Conservation (phyloP, 139 green algal genomes). For the Chlamydomonas sp. region DNA sequence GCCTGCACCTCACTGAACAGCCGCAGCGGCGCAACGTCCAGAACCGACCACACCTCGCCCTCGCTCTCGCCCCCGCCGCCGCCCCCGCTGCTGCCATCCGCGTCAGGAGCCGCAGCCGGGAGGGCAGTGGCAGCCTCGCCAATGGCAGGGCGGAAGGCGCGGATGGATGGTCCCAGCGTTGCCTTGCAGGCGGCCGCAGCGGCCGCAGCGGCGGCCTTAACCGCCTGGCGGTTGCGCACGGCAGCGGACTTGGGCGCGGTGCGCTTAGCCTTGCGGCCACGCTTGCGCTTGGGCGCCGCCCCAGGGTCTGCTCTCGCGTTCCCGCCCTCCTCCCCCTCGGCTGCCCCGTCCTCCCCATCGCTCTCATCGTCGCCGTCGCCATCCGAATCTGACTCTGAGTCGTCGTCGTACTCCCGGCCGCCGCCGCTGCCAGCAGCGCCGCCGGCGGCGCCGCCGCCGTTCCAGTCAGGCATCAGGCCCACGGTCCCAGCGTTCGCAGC, state of each 20-base stretch:
- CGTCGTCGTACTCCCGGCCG: neutral
- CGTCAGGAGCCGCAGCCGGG: neutral
- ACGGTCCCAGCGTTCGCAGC: no score
- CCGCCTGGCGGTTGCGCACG: neutral
- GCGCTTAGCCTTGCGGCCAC: neutral
- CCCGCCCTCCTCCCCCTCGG: neutral
- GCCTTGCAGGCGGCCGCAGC: neutral
- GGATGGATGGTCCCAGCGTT: neutral
- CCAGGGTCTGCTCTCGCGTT: neutral
- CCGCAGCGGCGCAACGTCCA: constrained; percentile 40
- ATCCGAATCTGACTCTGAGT: no score
- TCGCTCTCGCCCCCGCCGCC: no score
- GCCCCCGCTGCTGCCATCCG: no score
- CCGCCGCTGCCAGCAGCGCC: neutral
- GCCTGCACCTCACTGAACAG: constrained; percentile 6
- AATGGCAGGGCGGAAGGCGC: constrained; percentile 5
- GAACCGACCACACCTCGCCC: constrained; percentile 32
- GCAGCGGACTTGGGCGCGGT: neutral
- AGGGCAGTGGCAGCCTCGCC: neutral
- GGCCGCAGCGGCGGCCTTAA: neutral
- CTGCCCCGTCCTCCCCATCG: constrained; percentile 7
- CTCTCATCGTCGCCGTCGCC: neutral
- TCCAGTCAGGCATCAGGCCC: no score
- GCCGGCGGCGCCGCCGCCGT: neutral
- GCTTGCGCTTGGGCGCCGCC: no score